phyloP scores from a whole-genome alignment of 352 stramenopile species.

The Peronospora tabacina region DNA sequence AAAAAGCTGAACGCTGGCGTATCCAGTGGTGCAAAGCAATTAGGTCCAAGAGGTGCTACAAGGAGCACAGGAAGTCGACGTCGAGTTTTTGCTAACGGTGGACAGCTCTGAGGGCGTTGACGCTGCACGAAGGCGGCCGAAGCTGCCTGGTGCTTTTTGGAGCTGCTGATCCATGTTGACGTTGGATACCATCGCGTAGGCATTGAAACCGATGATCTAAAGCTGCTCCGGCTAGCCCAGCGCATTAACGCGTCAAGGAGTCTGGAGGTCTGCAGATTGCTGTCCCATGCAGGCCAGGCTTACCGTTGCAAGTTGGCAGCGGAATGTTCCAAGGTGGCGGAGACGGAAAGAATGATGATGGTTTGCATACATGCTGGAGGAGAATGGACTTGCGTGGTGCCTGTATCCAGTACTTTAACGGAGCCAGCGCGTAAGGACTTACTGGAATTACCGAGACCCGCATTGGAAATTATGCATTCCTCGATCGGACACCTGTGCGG shows the following conservation, averaged over 20 bases:
- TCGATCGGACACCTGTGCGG: slow-evolving; percentile 62
- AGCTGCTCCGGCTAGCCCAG: slow-evolving; percentile 41
- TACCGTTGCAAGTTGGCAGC: slow-evolving; percentile 45
- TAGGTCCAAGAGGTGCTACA: slow-evolving; percentile 53
- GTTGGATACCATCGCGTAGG: slow-evolving; percentile 71
- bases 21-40: slow-evolving; percentile 51
- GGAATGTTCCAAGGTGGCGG: slow-evolving; percentile 45
- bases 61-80: slow-evolving; percentile 33
- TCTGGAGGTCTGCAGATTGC: slow-evolving; percentile 48
- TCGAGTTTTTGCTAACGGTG: slow-evolving; percentile 55
- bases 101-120: slow-evolving; percentile 49
- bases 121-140: slow-evolving; percentile 42
- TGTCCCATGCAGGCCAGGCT: slow-evolving; percentile 63
- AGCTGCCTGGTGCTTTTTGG: slow-evolving; percentile 33
- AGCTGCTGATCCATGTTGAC: slow-evolving; percentile 66
- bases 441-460: slow-evolving; percentile 67
- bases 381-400: slow-evolving; percentile 48
- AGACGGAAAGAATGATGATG: slow-evolving; percentile 55
- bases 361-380: slow-evolving; percentile 49
- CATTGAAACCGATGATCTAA: slow-evolving; percentile 47
- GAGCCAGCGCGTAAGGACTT: slow-evolving; percentile 55
- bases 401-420: slow-evolving; percentile 58
- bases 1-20: slow-evolving; percentile 55
- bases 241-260: slow-evolving; percentile 42
- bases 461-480: slow-evolving; percentile 67